Percentiles rank a stretch among this genome's conserved stretches.
These are phyloP conservation scores for Trichaptum fuscoviolaceum DNA, from an alignment of 768 basidiomycete species.

Conservation along the genomic window DNA sequence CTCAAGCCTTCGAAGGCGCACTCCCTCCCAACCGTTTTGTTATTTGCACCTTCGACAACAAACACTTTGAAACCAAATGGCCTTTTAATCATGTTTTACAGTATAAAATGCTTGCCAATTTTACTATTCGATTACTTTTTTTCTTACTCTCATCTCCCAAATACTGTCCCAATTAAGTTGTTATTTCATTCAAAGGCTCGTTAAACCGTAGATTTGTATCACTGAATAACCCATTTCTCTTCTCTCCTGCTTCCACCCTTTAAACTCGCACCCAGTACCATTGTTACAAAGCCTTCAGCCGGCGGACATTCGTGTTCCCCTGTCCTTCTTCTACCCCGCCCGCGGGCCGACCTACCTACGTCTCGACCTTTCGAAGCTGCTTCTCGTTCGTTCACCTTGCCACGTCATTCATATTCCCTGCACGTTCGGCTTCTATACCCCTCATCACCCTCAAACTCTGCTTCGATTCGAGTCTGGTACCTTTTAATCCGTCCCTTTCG, in stretches of 20 bases:
- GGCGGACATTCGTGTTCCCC: not conserved
- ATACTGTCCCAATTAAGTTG: not conserved
- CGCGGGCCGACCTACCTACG: not conserved
- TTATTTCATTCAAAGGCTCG: not conserved
- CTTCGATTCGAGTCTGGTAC: not conserved
- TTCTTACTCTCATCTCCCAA: constrained; percentile 10
- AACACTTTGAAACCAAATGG: not conserved
- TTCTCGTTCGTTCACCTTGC: not conserved
- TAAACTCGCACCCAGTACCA: not conserved
- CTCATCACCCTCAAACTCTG: not conserved
- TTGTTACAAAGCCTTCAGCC: not conserved
- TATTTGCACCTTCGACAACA: not conserved
- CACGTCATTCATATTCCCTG: constrained; percentile 1
- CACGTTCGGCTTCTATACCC: not conserved
- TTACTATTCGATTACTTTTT: constrained; percentile 12
- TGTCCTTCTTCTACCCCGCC: not conserved
- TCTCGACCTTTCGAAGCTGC: not conserved
- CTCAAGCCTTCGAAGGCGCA: not conserved
- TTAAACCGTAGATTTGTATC: not conserved
- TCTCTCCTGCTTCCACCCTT: not conserved
- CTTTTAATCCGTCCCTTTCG: not conserved
- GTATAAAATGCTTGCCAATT: constrained; percentile 4
- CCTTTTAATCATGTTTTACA: not conserved
- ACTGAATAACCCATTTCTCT: not conserved
- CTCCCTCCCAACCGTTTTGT: not conserved